phyloP scores from a whole-genome alignment of 2,329 filamentous ascomycete species.

The Trichoderma oligosporum region DNA sequence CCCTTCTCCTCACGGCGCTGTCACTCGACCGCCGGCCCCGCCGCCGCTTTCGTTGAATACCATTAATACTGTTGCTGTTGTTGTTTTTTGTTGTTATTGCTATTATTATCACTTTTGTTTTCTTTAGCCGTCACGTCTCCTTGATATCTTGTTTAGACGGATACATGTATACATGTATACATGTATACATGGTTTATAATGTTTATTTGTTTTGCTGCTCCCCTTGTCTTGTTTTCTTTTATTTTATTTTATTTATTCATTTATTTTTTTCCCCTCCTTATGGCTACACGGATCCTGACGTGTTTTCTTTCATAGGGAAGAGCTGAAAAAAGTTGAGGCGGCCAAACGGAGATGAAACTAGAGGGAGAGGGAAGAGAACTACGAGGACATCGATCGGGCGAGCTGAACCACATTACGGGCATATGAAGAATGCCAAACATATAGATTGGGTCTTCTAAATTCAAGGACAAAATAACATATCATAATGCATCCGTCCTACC shows the following conservation, averaged over 20 bases:
- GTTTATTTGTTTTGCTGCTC: not conserved
- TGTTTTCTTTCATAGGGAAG: slow-evolving; percentile 57
- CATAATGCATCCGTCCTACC: not conserved
- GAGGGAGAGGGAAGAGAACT: slow-evolving; percentile 25
- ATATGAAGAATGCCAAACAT: slow-evolving; percentile 6
- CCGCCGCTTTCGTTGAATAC: slow-evolving; percentile 9
- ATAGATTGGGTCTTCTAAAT: slow-evolving; percentile 17
- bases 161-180: not conserved
- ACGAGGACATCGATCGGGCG: slow-evolving; percentile 14
- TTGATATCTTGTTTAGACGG: not conserved
- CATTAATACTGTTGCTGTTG: not conserved
- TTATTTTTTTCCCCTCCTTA: slow-evolving; percentile 3
- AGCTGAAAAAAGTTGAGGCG: slow-evolving; percentile 88
- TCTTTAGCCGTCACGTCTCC: not conserved
- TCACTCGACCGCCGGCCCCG: not conserved
- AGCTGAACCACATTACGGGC: not conserved
- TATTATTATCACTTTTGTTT: not conserved
- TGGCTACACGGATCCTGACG: slow-evolving; percentile 20
- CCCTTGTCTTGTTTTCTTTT: not conserved
- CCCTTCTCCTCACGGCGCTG: not conserved
- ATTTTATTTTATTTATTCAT: not conserved
- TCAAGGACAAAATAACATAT: slow-evolving; percentile 14
- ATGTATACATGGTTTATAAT: slow-evolving; percentile 1
- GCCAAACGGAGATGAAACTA: slow-evolving; percentile 58
- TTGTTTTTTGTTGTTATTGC: not conserved